phyloP scores from a whole-genome alignment of 2,329 filamentous ascomycete species.

The Xylaria digitata region DNA sequence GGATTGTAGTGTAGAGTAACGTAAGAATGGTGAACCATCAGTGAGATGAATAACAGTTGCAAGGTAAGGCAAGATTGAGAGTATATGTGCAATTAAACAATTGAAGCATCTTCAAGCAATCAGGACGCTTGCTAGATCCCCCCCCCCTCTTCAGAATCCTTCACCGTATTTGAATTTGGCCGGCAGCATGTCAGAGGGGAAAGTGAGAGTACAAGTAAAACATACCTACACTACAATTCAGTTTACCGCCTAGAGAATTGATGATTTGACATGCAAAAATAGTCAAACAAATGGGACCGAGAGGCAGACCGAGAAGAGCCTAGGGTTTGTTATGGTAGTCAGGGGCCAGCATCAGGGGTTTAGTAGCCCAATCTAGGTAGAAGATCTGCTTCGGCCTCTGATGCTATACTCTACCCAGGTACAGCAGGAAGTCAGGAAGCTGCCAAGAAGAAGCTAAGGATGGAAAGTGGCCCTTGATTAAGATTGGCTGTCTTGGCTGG shows the following conservation, averaged over 20 bases:
- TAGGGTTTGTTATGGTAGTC: conserved; percentile 8
- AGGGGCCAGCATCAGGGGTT: conserved; percentile 16
- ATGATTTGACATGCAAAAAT: conserved; percentile 29
- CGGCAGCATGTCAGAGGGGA: conserved; percentile 28
- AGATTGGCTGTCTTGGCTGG: conserved; percentile 35
- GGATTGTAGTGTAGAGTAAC: background rate
- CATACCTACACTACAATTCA: no score
- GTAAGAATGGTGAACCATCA: conserved; percentile 9
- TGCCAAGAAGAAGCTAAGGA: conserved; percentile 18
- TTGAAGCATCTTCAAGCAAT: conserved; percentile 20
- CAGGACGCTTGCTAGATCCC: conserved; percentile 5
- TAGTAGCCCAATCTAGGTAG: conserved; percentile 13
- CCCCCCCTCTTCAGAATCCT: conserved; percentile 13
- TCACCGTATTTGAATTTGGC: conserved; percentile 22
- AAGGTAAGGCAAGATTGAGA: background rate
- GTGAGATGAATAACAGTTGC: background rate
- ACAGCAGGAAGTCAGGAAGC: no score
- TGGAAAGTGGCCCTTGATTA: conserved; percentile 31
- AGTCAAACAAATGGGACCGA: conserved; percentile 37
- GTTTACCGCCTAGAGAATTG: background rate
- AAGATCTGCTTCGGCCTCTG: conserved; percentile 31
- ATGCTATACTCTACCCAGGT: no score
- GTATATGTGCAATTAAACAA: conserved; percentile 17
- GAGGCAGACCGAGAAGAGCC: conserved; percentile 32
- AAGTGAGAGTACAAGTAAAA: background rate